Percentiles rank a stretch among this genome's conserved stretches.
These are phyloP conservation scores for Delonix regia DNA, from an alignment of 306 rosid genomes.

Conservation along the genomic window DNA sequence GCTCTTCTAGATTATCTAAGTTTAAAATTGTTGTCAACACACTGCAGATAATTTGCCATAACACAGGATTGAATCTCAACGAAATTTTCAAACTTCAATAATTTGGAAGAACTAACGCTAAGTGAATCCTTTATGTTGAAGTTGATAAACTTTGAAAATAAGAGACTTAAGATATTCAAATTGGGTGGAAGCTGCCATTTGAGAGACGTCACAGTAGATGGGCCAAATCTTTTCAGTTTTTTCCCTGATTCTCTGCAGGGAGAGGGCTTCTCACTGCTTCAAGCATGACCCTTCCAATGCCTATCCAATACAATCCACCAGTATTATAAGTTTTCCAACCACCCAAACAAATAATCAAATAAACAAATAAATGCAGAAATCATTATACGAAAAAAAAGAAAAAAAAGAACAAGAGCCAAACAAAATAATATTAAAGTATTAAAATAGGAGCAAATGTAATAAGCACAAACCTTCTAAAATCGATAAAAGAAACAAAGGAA, in stretches of 20 bases:
- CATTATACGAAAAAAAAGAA: no score
- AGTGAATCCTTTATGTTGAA: conserved; percentile 68
- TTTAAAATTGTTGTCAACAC: no score
- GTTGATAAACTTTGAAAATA: no score
- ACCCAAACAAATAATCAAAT: conserved; percentile 27
- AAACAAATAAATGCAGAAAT: conserved; percentile 17
- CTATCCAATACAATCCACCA: conserved; percentile 34
- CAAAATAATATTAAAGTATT: conserved; percentile 3
- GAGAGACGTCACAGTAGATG: conserved; percentile 61
- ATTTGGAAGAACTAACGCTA: no score
- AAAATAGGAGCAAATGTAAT: background rate
- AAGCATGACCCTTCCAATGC: conserved; percentile 47
- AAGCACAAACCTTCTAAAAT: background rate
- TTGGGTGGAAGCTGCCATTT: conserved; percentile 85
- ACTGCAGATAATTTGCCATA: no score
- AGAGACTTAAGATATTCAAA: no score
- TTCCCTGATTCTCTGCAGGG: conserved; percentile 60
- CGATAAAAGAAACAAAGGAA: background rate
- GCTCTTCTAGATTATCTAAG: no score
- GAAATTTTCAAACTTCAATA: no score
- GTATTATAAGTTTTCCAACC: conserved; percentile 19
- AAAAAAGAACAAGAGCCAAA: background rate
- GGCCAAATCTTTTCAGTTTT: no score
- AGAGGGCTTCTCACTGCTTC: conserved; percentile 73
- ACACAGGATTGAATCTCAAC: no score